Evolutionary conservation across 2,329 filamentous ascomycete genomes (phyloP).

Genomic region (Pochonia chlamydosporia): DNA sequence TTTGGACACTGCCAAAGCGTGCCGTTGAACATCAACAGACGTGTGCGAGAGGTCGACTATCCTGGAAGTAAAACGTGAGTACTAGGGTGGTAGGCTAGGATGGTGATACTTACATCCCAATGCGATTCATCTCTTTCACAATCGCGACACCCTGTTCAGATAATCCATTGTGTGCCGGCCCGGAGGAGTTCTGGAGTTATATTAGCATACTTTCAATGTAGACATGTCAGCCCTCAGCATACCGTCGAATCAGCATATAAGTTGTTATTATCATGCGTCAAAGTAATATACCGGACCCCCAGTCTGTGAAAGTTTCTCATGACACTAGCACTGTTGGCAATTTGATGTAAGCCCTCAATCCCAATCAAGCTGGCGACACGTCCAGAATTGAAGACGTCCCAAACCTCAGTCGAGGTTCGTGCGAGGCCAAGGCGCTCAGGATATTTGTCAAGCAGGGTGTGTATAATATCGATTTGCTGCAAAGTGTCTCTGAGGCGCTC

Average conservation of each 20-base stretch:
- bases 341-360: constrained; percentile 80
- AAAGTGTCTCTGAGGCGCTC: constrained; percentile 38
- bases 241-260: constrained; percentile 9
- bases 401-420: constrained; percentile 29
- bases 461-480: constrained; percentile 63
- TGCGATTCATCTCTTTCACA: constrained; percentile 12
- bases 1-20: constrained; percentile 20
- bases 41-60: constrained; percentile 75
- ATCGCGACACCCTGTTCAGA: constrained; percentile 8
- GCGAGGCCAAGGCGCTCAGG: constrained; percentile 49
- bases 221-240: neutral
- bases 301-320: constrained; percentile 66
- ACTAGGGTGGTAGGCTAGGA: neutral
- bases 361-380: constrained; percentile 67
- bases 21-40: constrained; percentile 3
- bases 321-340: constrained; percentile 70
- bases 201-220: neutral
- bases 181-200: neutral
- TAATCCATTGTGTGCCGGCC: constrained; percentile 5
- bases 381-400: constrained; percentile 48
- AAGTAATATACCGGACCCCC: constrained; percentile 74
- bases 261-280: constrained; percentile 62
- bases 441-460: constrained; percentile 52
- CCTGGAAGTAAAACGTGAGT: neutral
- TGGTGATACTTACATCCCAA: constrained; percentile 9